Conservation (phyloP, 495 filamentous ascomycete genomes). For the Lasiosphaeria ovina region DNA sequence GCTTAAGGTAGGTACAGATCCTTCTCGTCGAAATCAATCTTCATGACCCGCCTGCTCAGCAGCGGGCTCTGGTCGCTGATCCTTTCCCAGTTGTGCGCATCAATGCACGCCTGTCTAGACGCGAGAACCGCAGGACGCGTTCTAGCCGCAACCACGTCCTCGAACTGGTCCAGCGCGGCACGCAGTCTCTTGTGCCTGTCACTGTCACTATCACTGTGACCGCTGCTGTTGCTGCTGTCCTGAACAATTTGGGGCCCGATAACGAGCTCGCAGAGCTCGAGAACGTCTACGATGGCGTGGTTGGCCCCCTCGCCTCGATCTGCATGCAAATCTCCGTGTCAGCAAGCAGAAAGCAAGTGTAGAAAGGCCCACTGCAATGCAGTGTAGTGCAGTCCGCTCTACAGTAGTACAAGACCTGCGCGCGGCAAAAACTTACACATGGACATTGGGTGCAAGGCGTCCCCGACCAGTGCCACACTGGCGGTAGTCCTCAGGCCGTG, state of each 20-base stretch:
- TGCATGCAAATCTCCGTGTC: slow-evolving; percentile 11
- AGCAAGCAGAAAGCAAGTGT: background rate
- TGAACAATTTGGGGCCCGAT: slow-evolving; percentile 2
- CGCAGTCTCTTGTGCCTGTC: slow-evolving; percentile 13
- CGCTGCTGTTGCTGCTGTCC: background rate
- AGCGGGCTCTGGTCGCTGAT: slow-evolving; percentile 34
- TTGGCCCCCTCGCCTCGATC: slow-evolving; percentile 47
- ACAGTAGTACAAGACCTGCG: background rate
- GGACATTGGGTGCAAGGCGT: slow-evolving; percentile 63
- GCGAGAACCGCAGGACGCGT: slow-evolving; percentile 51
- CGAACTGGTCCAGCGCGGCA: slow-evolving; percentile 46
- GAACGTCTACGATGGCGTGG: slow-evolving; percentile 42
- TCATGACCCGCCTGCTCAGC: slow-evolving; percentile 31
- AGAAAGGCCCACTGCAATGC: background rate
- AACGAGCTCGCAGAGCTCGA: slow-evolving; percentile 28
- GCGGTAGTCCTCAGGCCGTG: slow-evolving; percentile 30
- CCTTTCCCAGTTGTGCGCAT: slow-evolving; percentile 57
- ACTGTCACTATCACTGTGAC: background rate
- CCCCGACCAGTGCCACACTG: slow-evolving; percentile 53
- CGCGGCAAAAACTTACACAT: slow-evolving; percentile 49
- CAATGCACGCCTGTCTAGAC: slow-evolving; percentile 59
- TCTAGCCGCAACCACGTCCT: slow-evolving; percentile 50
- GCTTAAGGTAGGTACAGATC: slow-evolving; percentile 2
- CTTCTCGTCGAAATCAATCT: slow-evolving; percentile 27
- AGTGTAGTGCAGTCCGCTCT: background rate